A percentile compares a stretch with the other conserved stretches of the same genome.
These are phyloP conservation scores for Metschnikowia colocasiae DNA, from an alignment of 805 yeast genomes.

Conservation along the genomic window DNA sequence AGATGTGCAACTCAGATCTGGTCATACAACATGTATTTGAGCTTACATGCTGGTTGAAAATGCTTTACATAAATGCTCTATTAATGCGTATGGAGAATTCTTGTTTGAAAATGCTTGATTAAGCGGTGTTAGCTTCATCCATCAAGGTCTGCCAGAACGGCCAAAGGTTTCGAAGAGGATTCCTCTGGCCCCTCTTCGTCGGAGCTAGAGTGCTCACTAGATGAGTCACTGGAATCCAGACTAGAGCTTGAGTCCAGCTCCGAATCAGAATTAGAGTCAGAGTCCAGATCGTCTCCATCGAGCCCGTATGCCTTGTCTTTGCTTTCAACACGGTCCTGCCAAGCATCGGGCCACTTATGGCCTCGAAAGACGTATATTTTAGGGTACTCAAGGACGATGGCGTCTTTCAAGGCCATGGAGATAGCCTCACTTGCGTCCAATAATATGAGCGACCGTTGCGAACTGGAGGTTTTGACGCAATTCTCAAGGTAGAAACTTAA, in stretches of 20 bases:
- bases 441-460: slow-evolving; percentile 30
- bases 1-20: neutral
- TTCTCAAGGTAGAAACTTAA: slow-evolving; percentile 33
- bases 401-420: slow-evolving; percentile 49
- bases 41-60: no score
- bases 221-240: slow-evolving; percentile 9
- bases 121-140: neutral
- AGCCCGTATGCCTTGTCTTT: slow-evolving; percentile 19
- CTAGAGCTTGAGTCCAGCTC: slow-evolving; percentile 7
- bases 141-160: neutral
- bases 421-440: slow-evolving; percentile 36
- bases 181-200: slow-evolving; percentile 35
- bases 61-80: neutral
- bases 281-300: neutral
- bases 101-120: no score
- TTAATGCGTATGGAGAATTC: no score
- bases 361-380: slow-evolving; percentile 48
- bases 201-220: slow-evolving; percentile 16
- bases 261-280: slow-evolving; percentile 6
- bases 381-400: slow-evolving; percentile 74
- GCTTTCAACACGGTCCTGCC: slow-evolving; percentile 24
- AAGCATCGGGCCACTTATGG: slow-evolving; percentile 7
- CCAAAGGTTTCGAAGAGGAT: slow-evolving; percentile 25
- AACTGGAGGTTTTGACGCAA: slow-evolving; percentile 20
- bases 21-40: no score